Evolutionary conservation across 495 filamentous ascomycete species (phyloP).

Genomic region (Penicillium paxilli): DNA sequence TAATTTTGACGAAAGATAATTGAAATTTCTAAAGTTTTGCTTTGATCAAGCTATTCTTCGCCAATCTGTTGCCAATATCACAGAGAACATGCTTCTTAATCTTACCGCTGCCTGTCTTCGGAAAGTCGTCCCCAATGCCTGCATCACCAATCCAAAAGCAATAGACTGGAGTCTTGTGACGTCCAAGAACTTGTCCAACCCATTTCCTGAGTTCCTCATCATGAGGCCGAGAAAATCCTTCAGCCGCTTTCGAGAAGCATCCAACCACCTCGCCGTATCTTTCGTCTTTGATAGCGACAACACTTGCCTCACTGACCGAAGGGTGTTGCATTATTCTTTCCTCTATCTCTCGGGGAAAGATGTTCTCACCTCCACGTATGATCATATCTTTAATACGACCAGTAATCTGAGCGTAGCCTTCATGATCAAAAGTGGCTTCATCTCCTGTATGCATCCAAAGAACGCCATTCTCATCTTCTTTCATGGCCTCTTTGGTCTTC

Average conservation of each 20-base stretch:
- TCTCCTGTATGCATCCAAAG: constrained; percentile 31
- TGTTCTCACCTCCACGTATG: constrained; percentile 53
- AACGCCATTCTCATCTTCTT: constrained; percentile 24
- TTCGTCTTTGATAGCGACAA: constrained; percentile 20
- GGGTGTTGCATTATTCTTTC: constrained; percentile 19
- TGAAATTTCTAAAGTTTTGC: constrained; percentile 11
- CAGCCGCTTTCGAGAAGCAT: constrained; percentile 17
- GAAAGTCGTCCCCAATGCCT: constrained; percentile 46
- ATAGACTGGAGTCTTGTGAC: constrained; percentile 57
- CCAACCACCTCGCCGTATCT: constrained; percentile 25
- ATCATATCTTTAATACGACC: constrained; percentile 67
- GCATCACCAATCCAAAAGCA: constrained; percentile 60
- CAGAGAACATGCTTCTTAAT: constrained; percentile 61
- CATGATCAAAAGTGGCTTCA: constrained; percentile 18
- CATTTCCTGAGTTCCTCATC: constrained; percentile 28
- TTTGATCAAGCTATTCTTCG: not conserved
- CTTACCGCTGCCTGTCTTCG: constrained; percentile 65
- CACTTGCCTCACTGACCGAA: constrained; percentile 18
- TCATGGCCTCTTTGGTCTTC: constrained; percentile 65
- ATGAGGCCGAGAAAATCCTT: not conserved
- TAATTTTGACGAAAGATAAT: no score
- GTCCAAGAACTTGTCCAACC: constrained; percentile 49
- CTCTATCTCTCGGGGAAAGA: constrained; percentile 28
- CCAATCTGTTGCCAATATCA: constrained; percentile 34
- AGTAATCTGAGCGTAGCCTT: constrained; percentile 35